Evolutionary conservation across 192 early-diverging fungal species (phyloP).

Genomic region (Backusella morwellensis): DNA sequence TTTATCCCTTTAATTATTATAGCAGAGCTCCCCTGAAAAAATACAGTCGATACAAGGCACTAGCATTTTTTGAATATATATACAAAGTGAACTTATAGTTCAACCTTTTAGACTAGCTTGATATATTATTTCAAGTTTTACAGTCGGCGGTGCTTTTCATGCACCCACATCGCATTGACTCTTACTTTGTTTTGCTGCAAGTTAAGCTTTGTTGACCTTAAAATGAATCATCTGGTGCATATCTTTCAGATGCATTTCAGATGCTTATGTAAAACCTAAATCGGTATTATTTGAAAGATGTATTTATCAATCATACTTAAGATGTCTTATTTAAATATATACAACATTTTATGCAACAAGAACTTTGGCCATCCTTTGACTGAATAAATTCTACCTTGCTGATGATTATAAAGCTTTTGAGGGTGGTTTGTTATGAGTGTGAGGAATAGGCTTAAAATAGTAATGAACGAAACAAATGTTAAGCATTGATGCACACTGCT

Average conservation of each 20-base stretch:
- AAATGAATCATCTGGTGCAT: neutral
- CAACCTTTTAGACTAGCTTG: neutral
- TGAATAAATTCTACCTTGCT: neutral
- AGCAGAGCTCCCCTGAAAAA: neutral
- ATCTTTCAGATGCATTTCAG: neutral
- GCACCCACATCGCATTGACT: neutral
- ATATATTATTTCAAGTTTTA: neutral
- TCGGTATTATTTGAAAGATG: neutral
- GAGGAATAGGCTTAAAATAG: neutral
- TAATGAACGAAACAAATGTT: neutral
- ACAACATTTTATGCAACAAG: neutral
- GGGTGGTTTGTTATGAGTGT: neutral
- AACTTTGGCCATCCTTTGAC: neutral
- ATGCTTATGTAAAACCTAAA: neutral
- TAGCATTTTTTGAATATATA: neutral
- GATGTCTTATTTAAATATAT: neutral
- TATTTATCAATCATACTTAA: neutral
- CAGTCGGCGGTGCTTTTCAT: neutral
- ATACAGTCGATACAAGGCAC: neutral
- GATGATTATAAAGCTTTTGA: neutral
- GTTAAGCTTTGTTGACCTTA: neutral
- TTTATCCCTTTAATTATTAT: neutral
- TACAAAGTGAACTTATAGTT: neutral
- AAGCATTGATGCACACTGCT: neutral
- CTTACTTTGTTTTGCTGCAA: neutral